Evolutionary conservation across 73 alveolate species (phyloP), one percentile per base, ranked within the genome.

Genomic region (Uronychia setigera): DNA sequence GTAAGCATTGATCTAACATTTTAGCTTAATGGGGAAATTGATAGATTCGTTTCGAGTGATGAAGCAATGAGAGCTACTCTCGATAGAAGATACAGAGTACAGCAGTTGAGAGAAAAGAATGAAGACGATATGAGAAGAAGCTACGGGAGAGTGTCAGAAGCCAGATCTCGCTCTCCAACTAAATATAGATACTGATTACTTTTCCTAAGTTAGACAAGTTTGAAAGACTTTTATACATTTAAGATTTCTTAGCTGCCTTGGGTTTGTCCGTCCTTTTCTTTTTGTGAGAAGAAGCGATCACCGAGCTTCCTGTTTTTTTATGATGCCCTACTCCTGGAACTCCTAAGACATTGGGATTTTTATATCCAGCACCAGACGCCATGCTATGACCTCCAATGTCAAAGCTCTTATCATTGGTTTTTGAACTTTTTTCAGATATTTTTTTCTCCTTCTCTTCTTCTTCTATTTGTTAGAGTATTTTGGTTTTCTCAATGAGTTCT

Each of bases 21-120:
- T 46, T 19, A 46, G 75, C 82, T 85, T 27, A 85, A 83, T 0
- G 77, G 77, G 59, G 91, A 85, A 58, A 58, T 85, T 29, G 91
- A 85, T 46, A 83, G 77, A 30, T 85, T 85, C 81, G 91, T 85
- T 1, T 76, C 58, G 58, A 84, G 87, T 1, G 77, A 85, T 30
- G 91, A 85, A 58, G 91, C 91, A 34, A 76, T 85, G 32, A 76
- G 91, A 78, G 14, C 26, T 76, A 33, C 86, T 19, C 57, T 85
- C 33, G 91, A 85, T 60, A 76, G 86, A 35, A 76, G 77, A 82
- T 33, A 31, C 74, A 76, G 91, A 31, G 86, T 77, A 9, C 81
- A 25, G 28, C 86, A 85, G 60, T 26, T 85, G 31, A 85, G 86
- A 78, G 19, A 81, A 76, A 76, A 58, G 57, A 85, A 85, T 58